Evolutionary conservation across 108 stramenopile genomes (phyloP), one percentile per base, ranked within the genome.

Genomic region (Skeletonema tropicum): DNA sequence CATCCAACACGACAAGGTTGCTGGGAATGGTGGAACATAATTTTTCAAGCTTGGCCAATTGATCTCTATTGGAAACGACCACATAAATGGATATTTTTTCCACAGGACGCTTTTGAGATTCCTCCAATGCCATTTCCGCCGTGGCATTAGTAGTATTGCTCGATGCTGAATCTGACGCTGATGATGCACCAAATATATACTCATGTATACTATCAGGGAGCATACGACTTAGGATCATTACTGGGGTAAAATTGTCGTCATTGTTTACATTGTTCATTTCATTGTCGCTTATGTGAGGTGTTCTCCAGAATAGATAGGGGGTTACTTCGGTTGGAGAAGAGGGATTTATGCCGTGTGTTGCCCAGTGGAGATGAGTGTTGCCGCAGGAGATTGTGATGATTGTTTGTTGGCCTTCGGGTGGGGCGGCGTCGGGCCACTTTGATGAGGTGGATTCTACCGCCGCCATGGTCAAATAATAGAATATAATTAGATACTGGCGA

Each of bases 321-420:
- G 26, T 29, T 2, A 29, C 26, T 29, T 29, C 26, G 26, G 26
- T 29, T 29, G 26, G 26, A 29, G 26, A 29, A 2, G 26, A 29
- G 42, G 15, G 11, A 26, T 6, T 19, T 30, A 80, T 83, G 10
- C 78, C 41, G 60, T 89, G 94, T 57, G 89, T 42, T 14, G 90
- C 86, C 94, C 94, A 95, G 30, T 89, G 77, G 19, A 88, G 60
- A 68, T 83, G 81, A 8, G 90, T 66, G 68, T 92, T 94, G 25
- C 93, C 93, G 64, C 79, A 73, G 7, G 83, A 74, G 39, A 81
- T 75, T 3, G 73, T 60, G 61, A 81, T 9, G 57, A 81, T 61
- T 17, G 70, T 41, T 36, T 74, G 58, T 57, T 81, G 69, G 0
- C 58, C 52, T 11, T 68, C 73, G 2, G 46, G 29, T 12, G 80